Percentiles rank a stretch among this genome's conserved stretches.
phyloP scores from a whole-genome alignment of 2,329 filamentous ascomycete genomes.

The Fusarium tanahbumbuense region DNA sequence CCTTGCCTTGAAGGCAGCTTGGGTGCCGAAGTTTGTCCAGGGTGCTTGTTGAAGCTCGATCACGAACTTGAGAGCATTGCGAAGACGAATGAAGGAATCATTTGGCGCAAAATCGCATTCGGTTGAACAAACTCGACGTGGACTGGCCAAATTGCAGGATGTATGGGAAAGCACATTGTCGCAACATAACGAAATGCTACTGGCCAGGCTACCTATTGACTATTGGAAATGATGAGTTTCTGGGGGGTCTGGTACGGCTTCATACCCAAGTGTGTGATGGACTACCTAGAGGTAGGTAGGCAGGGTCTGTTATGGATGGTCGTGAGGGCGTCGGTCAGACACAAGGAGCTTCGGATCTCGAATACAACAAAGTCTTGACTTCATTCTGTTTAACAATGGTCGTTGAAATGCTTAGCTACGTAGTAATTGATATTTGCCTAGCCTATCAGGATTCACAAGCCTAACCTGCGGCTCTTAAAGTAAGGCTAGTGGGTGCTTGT shows the following conservation, averaged over 20 bases:
- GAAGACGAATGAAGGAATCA: not conserved
- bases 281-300: not conserved
- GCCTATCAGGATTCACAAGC: conserved; percentile 49
- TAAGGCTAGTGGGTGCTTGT: conserved; percentile 49
- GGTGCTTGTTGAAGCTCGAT: conserved; percentile 20
- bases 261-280: conserved; percentile 7
- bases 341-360: not conserved
- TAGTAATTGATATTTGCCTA: conserved; percentile 44
- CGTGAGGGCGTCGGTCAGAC: not conserved
- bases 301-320: conserved; percentile 1
- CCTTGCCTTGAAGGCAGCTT: conserved; percentile 6
- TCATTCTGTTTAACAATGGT: conserved; percentile 24
- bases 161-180: not conserved
- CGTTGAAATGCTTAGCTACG: conserved; percentile 13
- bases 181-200: not conserved
- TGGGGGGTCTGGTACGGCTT: conserved; percentile 4
- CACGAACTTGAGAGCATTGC: not conserved
- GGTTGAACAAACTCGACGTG: not conserved
- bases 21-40: conserved; percentile 23
- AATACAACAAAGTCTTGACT: conserved; percentile 23
- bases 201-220: conserved; percentile 4
- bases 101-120: not conserved
- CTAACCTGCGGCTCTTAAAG: conserved; percentile 49
- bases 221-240: not conserved
- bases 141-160: not conserved